Conservation (phyloP, 352 stramenopile genomes). For the Phytophthora macrochlamydospora region DNA sequence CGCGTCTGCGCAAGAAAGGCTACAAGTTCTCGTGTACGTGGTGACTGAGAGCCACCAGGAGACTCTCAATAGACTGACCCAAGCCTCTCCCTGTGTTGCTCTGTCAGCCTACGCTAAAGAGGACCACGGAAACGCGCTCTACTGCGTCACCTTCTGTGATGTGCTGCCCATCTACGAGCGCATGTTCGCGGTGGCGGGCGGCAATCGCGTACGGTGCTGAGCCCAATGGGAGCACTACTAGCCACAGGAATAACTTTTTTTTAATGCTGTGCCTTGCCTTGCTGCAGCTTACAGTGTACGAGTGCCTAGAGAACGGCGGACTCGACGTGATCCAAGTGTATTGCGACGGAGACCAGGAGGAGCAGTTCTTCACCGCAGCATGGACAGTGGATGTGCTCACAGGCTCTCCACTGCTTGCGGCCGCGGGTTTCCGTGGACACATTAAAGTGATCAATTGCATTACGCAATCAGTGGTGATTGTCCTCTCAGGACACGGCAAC, state of each 20-base stretch:
- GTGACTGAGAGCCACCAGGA: too few species aligned
- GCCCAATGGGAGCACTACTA: too few species aligned
- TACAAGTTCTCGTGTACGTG: constrained; percentile 72
- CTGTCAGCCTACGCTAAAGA: constrained; percentile 65
- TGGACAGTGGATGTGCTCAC: constrained; percentile 82
- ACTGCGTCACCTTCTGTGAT: constrained; percentile 78
- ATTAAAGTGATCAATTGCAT: constrained; percentile 88
- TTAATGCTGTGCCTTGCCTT: too few species aligned
- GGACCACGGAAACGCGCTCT: constrained; percentile 79
- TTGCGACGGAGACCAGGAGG: constrained; percentile 74
- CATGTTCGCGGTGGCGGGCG: constrained; percentile 73
- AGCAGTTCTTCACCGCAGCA: constrained; percentile 79
- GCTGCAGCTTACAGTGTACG: constrained; percentile 72
- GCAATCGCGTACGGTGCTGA: constrained; percentile 58
- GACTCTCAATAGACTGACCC: background rate
- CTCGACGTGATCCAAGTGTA: constrained; percentile 83
- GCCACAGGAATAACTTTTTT: background rate
- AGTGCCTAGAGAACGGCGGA: constrained; percentile 73
- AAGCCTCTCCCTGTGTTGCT: background rate
- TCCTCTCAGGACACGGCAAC: constrained; percentile 90
- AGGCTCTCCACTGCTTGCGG: constrained; percentile 71
- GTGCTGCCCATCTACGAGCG: constrained; percentile 69
- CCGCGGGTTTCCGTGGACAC: constrained; percentile 69
- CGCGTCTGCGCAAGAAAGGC: constrained; percentile 61
- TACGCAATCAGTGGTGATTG: constrained; percentile 76